Conservation (phyloP, 345 rosid species). For the Populus simonii region DNA sequence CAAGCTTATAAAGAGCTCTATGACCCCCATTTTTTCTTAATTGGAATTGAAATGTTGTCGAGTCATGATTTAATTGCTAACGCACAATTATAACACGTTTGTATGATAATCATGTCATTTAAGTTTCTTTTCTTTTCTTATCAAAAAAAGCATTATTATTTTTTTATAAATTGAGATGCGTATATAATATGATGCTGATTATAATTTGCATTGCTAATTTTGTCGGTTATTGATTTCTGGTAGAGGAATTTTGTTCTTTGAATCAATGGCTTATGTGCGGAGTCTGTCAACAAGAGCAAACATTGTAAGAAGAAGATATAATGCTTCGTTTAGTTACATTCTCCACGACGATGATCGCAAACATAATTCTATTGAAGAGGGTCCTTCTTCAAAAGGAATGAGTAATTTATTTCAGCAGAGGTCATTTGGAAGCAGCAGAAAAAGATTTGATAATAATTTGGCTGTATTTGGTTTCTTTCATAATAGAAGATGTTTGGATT, state of each 20-base stretch:
- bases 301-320: conserved; percentile 32
- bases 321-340: conserved; percentile 38
- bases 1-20: no score
- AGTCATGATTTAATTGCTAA: not conserved
- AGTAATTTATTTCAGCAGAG: conserved; percentile 36
- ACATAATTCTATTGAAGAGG: conserved; percentile 19
- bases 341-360: conserved; percentile 39
- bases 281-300: conserved; percentile 49
- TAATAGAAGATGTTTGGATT: conserved; percentile 24
- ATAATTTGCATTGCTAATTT: not conserved
- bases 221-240: not conserved
- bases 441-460: conserved; percentile 10
- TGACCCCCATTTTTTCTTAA: not conserved
- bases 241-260: not conserved
- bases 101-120: not conserved
- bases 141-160: no score
- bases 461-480: conserved; percentile 24
- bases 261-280: conserved; percentile 51
- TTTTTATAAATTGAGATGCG: not conserved
- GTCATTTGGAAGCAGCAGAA: conserved; percentile 23
- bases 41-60: not conserved
- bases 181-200: not conserved
- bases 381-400: conserved; percentile 30
- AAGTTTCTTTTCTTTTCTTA: no score
- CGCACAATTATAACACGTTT: no score